phyloP scores from a whole-genome alignment of 164 flowering plant genomes.

The Magnolia kwangsiensis region DNA sequence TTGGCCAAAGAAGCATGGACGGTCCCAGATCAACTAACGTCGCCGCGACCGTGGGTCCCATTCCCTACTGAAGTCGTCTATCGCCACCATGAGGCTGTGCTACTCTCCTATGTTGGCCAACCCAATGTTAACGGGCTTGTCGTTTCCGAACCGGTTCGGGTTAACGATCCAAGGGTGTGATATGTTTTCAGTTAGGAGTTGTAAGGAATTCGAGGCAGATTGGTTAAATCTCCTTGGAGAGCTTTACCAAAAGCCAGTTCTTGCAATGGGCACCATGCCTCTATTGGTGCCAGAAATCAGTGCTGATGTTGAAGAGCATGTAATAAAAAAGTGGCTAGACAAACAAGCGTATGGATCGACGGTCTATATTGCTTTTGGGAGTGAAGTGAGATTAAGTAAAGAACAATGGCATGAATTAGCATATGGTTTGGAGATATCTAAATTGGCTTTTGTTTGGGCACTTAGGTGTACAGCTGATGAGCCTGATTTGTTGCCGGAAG shows the following conservation, averaged over 20 bases:
- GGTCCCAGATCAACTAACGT: too few relatives aligned
- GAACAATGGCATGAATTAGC: slow-evolving; percentile 34
- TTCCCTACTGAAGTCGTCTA: too few relatives aligned
- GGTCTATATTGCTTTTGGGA: slow-evolving; percentile 40
- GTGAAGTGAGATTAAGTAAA: slow-evolving; percentile 24
- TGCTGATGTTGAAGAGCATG: not conserved
- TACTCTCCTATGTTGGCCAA: too few relatives aligned
- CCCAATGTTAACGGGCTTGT: too few relatives aligned
- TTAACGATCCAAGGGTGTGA: not conserved
- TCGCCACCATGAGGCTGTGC: too few relatives aligned
- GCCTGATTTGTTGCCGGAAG: slow-evolving; percentile 20
- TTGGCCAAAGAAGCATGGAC: too few relatives aligned
- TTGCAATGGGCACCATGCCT: slow-evolving; percentile 20
- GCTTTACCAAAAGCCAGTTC: slow-evolving; percentile 16
- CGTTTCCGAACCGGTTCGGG: not conserved
- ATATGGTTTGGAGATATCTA: slow-evolving; percentile 25
- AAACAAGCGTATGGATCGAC: slow-evolving; percentile 21
- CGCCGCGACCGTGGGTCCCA: too few relatives aligned
- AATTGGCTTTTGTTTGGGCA: slow-evolving; percentile 36
- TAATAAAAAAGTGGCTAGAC: slow-evolving; percentile 35
- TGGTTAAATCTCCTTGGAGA: slow-evolving; percentile 12
- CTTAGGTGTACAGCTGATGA: slow-evolving; percentile 21
- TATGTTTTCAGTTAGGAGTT: slow-evolving; percentile 3
- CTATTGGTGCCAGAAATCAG: not conserved
- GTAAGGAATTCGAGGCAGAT: slow-evolving; percentile 11